Conservation (phyloP, 208 protist species). For the Acanthamoeba castellanii region DNA sequence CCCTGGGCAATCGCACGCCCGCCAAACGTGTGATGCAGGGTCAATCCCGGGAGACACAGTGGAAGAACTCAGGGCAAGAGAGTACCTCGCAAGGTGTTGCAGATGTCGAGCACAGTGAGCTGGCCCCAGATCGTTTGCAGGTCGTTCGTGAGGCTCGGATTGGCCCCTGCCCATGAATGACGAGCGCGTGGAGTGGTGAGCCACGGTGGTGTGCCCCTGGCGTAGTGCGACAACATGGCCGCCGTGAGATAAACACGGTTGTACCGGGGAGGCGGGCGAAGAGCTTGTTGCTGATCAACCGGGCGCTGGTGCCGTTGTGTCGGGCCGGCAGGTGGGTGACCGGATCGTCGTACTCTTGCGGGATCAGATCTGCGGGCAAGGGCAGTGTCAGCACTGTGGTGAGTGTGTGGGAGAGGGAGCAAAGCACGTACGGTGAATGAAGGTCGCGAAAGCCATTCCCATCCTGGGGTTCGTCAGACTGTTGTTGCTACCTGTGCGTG, state of each 20-base stretch:
- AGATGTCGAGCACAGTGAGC: conserved; percentile 69
- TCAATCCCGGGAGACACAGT: not conserved
- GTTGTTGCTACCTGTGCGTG: not conserved
- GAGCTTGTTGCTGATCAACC: conserved; percentile 6
- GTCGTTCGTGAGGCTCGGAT: not conserved
- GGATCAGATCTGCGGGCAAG: not conserved
- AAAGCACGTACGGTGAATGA: not conserved
- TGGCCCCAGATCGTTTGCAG: conserved; percentile 67
- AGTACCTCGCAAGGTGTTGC: conserved; percentile 54
- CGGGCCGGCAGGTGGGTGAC: not conserved
- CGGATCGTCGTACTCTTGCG: not conserved
- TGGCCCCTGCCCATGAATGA: not conserved
- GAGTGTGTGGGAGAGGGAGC: not conserved
- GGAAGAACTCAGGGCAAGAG: not conserved
- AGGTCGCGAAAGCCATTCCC: not conserved
- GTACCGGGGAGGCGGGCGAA: not conserved
- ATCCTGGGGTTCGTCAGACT: not conserved
- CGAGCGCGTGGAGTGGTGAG: too few relatives aligned
- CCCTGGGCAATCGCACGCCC: not conserved
- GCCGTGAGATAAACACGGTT: not conserved
- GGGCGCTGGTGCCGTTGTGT: not conserved
- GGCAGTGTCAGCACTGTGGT: not conserved
- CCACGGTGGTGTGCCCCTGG: too few relatives aligned
- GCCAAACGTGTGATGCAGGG: too few relatives aligned
- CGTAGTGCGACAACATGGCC: not conserved